phyloP scores from a whole-genome alignment of 495 filamentous ascomycete species.

The Bacidia gigantensis region DNA sequence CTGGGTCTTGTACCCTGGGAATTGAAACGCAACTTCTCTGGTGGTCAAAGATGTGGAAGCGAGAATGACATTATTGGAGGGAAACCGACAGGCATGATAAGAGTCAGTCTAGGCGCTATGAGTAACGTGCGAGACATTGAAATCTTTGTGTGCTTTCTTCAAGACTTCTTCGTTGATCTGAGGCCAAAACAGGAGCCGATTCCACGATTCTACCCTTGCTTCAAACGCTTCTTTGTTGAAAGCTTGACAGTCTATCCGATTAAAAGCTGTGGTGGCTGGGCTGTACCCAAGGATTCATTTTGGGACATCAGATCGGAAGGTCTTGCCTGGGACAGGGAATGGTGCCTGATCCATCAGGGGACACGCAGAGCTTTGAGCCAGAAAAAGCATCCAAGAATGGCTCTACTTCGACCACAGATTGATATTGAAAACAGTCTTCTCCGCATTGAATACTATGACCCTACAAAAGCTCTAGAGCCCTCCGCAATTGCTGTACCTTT shows the following conservation, averaged over 20 bases:
- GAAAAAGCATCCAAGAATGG: conserved; percentile 61
- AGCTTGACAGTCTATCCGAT: conserved; percentile 44
- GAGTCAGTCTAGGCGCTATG: conserved; percentile 61
- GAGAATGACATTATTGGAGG: conserved; percentile 38
- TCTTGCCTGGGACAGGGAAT: conserved; percentile 71
- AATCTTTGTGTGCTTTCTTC: conserved; percentile 41
- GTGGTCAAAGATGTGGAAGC: conserved; percentile 50
- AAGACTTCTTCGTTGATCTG: conserved; percentile 32
- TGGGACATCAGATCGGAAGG: conserved; percentile 63
- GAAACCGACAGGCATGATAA: conserved; percentile 49
- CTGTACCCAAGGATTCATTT: conserved; percentile 34
- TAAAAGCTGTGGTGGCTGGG: conserved; percentile 60
- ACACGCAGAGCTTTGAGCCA: conserved; percentile 60
- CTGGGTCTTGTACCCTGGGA: conserved; percentile 40
- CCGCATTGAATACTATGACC: conserved; percentile 18
- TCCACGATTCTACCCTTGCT: background rate
- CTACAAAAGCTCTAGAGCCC: conserved; percentile 1
- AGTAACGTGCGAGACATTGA: conserved; percentile 48
- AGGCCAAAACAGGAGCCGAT: background rate
- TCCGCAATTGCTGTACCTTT: conserved; percentile 43
- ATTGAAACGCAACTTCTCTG: conserved; percentile 44
- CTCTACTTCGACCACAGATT: conserved; percentile 49
- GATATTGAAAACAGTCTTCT: conserved; percentile 44
- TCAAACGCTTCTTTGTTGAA: conserved; percentile 15
- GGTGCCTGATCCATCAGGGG: conserved; percentile 67